Conservation (phyloP, 2,329 filamentous ascomycete genomes). For the Phaeosphaeriaceae sp. region DNA sequence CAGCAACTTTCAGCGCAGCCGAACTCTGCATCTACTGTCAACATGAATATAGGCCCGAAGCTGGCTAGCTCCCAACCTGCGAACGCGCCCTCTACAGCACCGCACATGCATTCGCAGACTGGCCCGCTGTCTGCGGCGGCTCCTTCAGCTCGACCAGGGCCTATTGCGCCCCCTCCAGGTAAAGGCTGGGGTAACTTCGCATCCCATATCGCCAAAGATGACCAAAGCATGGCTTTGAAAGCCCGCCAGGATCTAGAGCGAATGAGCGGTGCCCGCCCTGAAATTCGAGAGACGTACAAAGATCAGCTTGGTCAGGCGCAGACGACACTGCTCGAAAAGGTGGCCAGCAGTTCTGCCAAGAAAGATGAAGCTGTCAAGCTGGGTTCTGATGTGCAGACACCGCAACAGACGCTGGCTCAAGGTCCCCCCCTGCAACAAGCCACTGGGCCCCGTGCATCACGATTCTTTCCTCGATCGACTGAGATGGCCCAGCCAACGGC, state of each 20-base stretch:
- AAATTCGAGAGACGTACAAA: slow-evolving; percentile 42
- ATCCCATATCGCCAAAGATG: slow-evolving; percentile 39
- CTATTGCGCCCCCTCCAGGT: slow-evolving; percentile 38
- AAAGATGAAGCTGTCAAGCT: slow-evolving; percentile 37
- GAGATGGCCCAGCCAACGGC: slow-evolving; percentile 29
- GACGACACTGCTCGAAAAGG: slow-evolving; percentile 35
- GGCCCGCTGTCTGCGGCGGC: slow-evolving; percentile 16
- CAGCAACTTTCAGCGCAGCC: slow-evolving; percentile 37
- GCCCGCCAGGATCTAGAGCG: slow-evolving; percentile 38
- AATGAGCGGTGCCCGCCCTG: slow-evolving; percentile 37
- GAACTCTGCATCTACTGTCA: slow-evolving; percentile 30
- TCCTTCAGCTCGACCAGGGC: slow-evolving; percentile 26
- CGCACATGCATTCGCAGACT: slow-evolving; percentile 30
- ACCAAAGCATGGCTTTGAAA: slow-evolving; percentile 30
- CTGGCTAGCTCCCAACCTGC: slow-evolving; percentile 20
- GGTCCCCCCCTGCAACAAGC: slow-evolving; percentile 33
- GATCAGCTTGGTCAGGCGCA: slow-evolving; percentile 40
- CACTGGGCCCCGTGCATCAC: slow-evolving; percentile 40
- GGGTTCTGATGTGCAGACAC: slow-evolving; percentile 27
- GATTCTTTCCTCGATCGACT: slow-evolving; percentile 46
- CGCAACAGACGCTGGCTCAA: slow-evolving; percentile 29
- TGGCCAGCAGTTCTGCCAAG: slow-evolving; percentile 23
- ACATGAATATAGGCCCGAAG: slow-evolving; percentile 26
- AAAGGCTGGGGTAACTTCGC: slow-evolving; percentile 44
- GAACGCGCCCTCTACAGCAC: slow-evolving; percentile 22